Evolutionary conservation across 805 yeast species (phyloP).

Genomic region (Ogataea saltuana): DNA sequence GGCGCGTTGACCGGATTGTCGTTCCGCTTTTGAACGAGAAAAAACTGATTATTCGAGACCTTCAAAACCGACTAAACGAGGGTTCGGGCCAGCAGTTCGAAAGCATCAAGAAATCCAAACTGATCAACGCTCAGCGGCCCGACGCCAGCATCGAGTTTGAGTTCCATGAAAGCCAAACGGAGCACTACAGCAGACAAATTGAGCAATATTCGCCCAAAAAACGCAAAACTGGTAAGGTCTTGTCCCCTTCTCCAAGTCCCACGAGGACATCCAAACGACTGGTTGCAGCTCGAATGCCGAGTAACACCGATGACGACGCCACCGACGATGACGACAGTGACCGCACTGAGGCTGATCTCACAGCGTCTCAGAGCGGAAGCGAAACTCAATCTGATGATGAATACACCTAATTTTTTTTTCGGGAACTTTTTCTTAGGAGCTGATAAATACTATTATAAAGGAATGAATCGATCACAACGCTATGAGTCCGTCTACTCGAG

Average conservation of each 20-base stretch:
- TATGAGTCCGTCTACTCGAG: conserved; percentile 16
- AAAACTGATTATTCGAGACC: conserved; percentile 12
- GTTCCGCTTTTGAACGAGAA: conserved; percentile 25
- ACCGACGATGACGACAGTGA: conserved; percentile 5
- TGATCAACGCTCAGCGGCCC: conserved; percentile 20
- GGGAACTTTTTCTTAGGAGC: too few species aligned
- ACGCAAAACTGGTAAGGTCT: conserved; percentile 6
- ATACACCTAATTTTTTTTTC: too few species aligned
- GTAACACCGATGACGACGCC: conserved; percentile 9
- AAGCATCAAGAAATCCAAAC: conserved; percentile 12
- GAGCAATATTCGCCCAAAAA: conserved; percentile 23
- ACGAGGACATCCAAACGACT: too few species aligned
- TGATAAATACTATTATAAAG: background rate
- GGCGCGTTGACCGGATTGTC: conserved; percentile 13
- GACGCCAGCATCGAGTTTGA: conserved; percentile 21
- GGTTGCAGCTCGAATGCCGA: too few species aligned
- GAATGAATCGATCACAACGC: background rate
- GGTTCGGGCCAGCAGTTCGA: conserved; percentile 11
- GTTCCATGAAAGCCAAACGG: conserved; percentile 15
- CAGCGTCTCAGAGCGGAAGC: conserved; percentile 7
- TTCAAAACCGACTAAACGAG: conserved; percentile 2
- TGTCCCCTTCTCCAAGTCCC: conserved; percentile 3
- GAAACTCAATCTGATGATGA: conserved; percentile 12
- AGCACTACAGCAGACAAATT: conserved; percentile 18
- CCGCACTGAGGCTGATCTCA: conserved; percentile 1